These are phyloP conservation scores for Handroanthus guayacan DNA, from an alignment of 257 asterid species.

Conservation along the genomic window DNA sequence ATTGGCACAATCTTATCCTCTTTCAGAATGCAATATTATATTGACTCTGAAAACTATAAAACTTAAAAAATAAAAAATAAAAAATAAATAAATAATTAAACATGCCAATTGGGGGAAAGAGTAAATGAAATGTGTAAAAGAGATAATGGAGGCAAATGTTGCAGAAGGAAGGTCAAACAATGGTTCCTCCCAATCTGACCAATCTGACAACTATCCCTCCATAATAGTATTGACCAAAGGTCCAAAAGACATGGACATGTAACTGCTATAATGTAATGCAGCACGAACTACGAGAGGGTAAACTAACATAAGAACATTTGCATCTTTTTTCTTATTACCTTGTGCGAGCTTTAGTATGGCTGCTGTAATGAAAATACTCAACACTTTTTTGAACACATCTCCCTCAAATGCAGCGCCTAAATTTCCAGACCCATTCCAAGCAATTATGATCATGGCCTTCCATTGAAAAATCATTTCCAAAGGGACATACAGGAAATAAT, in stretches of 20 bases:
- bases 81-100: not conserved
- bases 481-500: conserved; percentile 14
- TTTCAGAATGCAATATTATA: not conserved
- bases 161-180: conserved; percentile 15
- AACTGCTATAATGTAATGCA: conserved; percentile 10
- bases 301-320: conserved; percentile 29
- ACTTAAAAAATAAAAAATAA: not conserved
- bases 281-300: conserved; percentile 15
- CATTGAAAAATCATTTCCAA: conserved; percentile 33
- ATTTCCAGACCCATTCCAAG: conserved; percentile 89
- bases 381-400: conserved; percentile 79
- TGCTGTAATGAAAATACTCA: conserved; percentile 93
- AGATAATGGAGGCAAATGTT: not conserved
- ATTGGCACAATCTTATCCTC: not conserved
- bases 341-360: conserved; percentile 84
- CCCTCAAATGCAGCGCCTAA: conserved; percentile 62
- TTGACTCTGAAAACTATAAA: not conserved
- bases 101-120: not conserved
- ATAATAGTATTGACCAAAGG: conserved; percentile 5
- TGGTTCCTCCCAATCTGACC: not conserved
- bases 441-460: conserved; percentile 92
- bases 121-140: not conserved
- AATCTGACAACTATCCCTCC: not conserved
- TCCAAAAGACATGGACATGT: not conserved
- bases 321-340: conserved; percentile 52